phyloP scores from a whole-genome alignment of 1,139 yeast species.

The Pichiaceae sp. region DNA sequence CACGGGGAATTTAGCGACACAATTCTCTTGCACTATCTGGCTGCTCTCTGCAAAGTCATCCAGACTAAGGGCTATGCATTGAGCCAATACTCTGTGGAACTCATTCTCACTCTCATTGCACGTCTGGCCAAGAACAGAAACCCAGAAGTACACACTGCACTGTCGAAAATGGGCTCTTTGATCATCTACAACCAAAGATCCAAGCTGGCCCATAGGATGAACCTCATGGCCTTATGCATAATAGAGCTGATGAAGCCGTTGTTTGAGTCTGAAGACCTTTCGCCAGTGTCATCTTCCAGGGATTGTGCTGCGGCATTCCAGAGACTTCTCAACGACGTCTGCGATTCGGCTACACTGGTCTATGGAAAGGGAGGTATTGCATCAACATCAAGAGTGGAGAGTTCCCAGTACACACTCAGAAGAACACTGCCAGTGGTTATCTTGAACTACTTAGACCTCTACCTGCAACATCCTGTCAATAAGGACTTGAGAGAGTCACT shows the following conservation, averaged over 20 bases:
- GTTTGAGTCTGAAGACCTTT: conserved; percentile 17
- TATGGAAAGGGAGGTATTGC: conserved; percentile 17
- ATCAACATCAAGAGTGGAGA: conserved; percentile 48
- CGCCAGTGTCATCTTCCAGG: conserved; percentile 17
- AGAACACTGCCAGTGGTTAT: conserved; percentile 57
- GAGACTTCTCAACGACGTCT: conserved; percentile 56
- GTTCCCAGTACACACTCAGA: conserved; percentile 52
- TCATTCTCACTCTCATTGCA: conserved; percentile 31
- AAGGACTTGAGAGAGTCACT: conserved; percentile 42
- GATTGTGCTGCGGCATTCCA: conserved; percentile 39
- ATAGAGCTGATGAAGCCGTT: conserved; percentile 40
- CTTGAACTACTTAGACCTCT: conserved; percentile 42
- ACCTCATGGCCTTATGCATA: conserved; percentile 45
- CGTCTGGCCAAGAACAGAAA: conserved; percentile 16
- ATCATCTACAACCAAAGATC: conserved; percentile 61
- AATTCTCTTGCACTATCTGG: neutral
- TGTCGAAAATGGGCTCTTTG: conserved; percentile 42
- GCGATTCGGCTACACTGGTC: conserved; percentile 49
- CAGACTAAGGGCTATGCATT: conserved; percentile 50
- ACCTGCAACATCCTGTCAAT: conserved; percentile 43
- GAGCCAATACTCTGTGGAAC: conserved; percentile 61
- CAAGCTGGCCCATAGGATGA: conserved; percentile 66
- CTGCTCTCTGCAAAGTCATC: conserved; percentile 30
- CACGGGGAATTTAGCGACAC: neutral
- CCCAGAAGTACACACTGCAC: conserved; percentile 26